A percentile compares a stretch with the other conserved stretches of the same genome.
These are phyloP conservation scores for Pseudozyma sp. DNA, from an alignment of 1,284 basidiomycete genomes.

Conservation along the genomic window DNA sequence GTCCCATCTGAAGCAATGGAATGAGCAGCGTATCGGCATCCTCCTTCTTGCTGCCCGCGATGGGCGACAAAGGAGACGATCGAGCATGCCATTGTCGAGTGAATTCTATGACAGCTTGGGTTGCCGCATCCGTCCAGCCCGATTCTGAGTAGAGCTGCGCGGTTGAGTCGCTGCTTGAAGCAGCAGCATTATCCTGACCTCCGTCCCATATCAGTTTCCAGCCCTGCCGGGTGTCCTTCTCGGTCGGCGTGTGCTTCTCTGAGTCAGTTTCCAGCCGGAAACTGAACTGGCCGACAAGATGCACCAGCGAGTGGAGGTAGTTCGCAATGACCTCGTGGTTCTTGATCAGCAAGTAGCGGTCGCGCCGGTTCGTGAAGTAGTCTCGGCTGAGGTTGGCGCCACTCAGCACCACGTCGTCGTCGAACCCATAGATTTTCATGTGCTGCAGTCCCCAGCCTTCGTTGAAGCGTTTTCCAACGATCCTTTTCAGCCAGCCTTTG, in stretches of 20 bases:
- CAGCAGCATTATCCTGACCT: constrained; percentile 25
- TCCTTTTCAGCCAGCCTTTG: constrained; percentile 76
- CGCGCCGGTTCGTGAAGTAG: constrained; percentile 94
- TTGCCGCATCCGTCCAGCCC: constrained; percentile 40
- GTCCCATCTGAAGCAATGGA: constrained; percentile 70
- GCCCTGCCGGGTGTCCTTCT: constrained; percentile 5
- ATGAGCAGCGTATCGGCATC: constrained; percentile 56
- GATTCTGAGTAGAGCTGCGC: constrained; percentile 19
- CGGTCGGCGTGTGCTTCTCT: neutral
- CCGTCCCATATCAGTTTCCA: constrained; percentile 61
- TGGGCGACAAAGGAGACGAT: neutral
- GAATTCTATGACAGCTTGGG: constrained; percentile 37
- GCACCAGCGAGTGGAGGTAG: constrained; percentile 85
- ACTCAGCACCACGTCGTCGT: constrained; percentile 90
- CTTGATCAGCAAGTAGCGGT: constrained; percentile 86
- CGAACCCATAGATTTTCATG: constrained; percentile 92
- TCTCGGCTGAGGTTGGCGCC: constrained; percentile 95
- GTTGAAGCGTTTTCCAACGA: constrained; percentile 91
- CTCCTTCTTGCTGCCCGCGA: neutral
- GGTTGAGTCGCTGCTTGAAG: neutral
- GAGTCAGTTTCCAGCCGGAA: constrained; percentile 70
- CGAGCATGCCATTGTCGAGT: constrained; percentile 46
- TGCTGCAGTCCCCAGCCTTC: constrained; percentile 99
- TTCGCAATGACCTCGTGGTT: constrained; percentile 77
- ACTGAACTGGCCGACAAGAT: constrained; percentile 79